These are phyloP conservation scores for Mycena rosella DNA, from an alignment of 768 basidiomycete genomes.

Conservation along the genomic window DNA sequence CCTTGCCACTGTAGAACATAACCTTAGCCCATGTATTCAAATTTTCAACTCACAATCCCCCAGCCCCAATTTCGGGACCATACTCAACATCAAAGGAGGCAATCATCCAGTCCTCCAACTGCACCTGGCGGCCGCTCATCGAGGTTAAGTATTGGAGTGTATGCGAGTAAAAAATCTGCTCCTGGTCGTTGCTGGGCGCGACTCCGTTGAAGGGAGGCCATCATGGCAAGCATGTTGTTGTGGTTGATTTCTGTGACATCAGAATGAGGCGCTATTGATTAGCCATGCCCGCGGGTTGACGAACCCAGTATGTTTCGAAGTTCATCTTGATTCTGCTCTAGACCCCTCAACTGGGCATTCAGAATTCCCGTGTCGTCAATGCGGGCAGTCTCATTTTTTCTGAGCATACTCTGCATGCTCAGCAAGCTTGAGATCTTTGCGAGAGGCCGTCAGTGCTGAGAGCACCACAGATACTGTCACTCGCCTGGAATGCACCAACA, in stretches of 20 bases:
- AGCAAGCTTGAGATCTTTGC: too few species aligned
- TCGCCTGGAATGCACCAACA: too few species aligned
- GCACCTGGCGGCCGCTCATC: neutral
- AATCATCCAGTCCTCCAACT: conserved; percentile 28
- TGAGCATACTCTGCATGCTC: too few species aligned
- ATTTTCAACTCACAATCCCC: conserved; percentile 18
- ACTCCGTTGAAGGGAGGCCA: conserved; percentile 32
- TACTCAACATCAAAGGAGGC: conserved; percentile 21
- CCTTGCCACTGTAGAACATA: conserved; percentile 10
- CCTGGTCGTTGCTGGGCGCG: neutral
- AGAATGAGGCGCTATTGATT: too few species aligned
- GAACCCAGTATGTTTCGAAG: too few species aligned
- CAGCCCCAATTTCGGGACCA: conserved; percentile 10
- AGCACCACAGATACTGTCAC: too few species aligned
- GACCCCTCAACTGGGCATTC: too few species aligned
- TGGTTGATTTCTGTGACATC: conserved; percentile 25
- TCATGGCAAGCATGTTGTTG: conserved; percentile 35
- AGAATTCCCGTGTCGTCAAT: too few species aligned
- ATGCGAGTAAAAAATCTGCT: conserved; percentile 16
- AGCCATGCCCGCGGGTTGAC: too few species aligned
- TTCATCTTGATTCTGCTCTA: too few species aligned
- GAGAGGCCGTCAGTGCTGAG: too few species aligned
- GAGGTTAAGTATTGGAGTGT: conserved; percentile 9
- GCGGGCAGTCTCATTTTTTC: too few species aligned
- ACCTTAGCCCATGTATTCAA: neutral